Base-by-base conservation (phyloP, 2,329 filamentous ascomycete genomes). In the Akanthomyces uredinophilus region DNA sequence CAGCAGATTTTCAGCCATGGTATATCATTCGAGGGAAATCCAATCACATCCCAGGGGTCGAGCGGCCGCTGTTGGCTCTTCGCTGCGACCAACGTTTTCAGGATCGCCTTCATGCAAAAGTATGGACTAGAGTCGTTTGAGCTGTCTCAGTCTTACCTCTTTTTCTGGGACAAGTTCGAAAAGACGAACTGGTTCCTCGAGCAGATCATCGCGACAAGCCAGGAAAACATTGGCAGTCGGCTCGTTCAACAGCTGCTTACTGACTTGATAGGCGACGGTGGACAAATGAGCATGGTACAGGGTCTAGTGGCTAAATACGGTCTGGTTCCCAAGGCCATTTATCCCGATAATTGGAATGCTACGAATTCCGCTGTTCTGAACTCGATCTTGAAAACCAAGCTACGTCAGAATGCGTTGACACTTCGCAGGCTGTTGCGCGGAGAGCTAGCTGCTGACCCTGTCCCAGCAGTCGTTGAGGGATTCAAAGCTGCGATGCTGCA, bases 91-190 rank as follows among this genome's bases (percentile, higher is more conserved):
- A 96, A 96, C 68, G 87, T 96, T 61, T 95, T 96, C 77, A 88
- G 92, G 32, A 83, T 96, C n/a, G 89, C 91, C 1, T 80, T 96
- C 52, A 94, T 95, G 88, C 89, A 90, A 75, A 88, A 88, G 69
- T 90, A 96, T 74, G 85, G 87, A 65, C 83, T 96, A 22, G 83
- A 87, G 52, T 80, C 83, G 59, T 96, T 96, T 69, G 90, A 96
- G 79, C 81, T 96, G n/a, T 92, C 88, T 35, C 92, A 96, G 75
- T 82, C 88, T 1, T 96, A 96, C 70, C 82, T 96, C 4, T 96
- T 94, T 78, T 96, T 92, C 81, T 96, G 90, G 88, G 92, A 96
- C 74, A 96, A 96, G 78, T 84, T 96, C 22, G 92, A 96, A 75
- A 96, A 96, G 75, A 83, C 89, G 10, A 96, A 96, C 74, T 96